Percentiles rank a stretch among this genome's conserved stretches.
phyloP scores from a whole-genome alignment of 768 basidiomycete genomes.

The Psilocybe subaeruginosa region DNA sequence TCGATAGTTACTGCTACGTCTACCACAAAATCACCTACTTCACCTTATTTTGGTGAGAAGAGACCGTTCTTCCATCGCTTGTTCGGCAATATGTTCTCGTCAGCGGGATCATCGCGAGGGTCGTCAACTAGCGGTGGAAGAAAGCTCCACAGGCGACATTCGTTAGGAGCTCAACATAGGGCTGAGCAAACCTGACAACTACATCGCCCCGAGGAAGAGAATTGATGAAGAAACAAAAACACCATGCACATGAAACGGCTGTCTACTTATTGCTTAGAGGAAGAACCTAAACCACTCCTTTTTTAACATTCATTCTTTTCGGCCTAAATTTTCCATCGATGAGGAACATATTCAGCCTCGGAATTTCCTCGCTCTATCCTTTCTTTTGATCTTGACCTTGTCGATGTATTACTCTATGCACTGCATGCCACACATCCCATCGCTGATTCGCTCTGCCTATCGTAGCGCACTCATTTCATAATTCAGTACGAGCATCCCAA shows the following conservation, averaged over 20 bases:
- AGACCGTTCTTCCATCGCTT: conserved; percentile 67
- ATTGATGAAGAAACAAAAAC: conserved; percentile 10
- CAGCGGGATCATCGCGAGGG: conserved; percentile 38
- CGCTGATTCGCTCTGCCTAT: conserved; percentile 20
- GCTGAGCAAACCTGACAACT: conserved; percentile 13
- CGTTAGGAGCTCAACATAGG: conserved; percentile 37
- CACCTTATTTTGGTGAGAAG: conserved; percentile 48
- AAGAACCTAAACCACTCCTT: conserved; percentile 13
- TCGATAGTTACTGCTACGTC: conserved; percentile 65
- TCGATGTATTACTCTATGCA: conserved; percentile 9
- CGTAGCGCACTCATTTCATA: conserved; percentile 14
- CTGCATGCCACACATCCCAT: conserved; percentile 7
- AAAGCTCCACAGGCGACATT: conserved; percentile 54
- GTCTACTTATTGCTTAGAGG: conserved; percentile 19
- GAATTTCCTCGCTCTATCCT: conserved; percentile 10
- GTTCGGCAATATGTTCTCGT: conserved; percentile 52
- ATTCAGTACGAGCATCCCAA: conserved; percentile 13
- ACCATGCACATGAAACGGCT: conserved; percentile 2
- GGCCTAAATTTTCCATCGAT: conserved; percentile 18
- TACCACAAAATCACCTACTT: conserved; percentile 57
- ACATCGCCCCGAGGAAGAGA: conserved; percentile 7
- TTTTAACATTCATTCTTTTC: conserved; percentile 10
- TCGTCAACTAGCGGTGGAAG: conserved; percentile 31
- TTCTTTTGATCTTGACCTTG: conserved; percentile 6
- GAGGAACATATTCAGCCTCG: conserved; percentile 18